Evolutionary conservation across 768 basidiomycete species (phyloP).

Genomic region (Tricholoma matsutake): DNA sequence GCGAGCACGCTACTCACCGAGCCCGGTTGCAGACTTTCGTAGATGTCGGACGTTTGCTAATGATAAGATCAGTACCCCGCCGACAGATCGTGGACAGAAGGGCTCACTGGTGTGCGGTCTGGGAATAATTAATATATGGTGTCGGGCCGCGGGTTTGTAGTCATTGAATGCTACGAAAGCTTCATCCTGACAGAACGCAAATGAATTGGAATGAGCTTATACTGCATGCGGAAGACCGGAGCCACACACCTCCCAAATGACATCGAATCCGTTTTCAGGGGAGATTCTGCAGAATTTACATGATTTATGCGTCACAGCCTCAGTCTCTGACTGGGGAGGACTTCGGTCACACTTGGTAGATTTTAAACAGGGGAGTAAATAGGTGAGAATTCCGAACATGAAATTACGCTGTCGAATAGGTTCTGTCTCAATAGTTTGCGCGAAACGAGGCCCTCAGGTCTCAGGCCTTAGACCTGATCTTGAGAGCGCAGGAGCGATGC

Average conservation of each 20-base stretch:
- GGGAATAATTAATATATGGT: conserved; percentile 52
- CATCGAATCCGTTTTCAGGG: conserved; percentile 39
- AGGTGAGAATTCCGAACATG: conserved; percentile 6
- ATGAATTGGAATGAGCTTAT: not conserved
- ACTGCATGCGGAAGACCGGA: not conserved
- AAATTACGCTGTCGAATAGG: not conserved
- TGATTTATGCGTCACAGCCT: not conserved
- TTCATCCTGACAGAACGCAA: conserved; percentile 33
- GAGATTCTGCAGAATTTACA: conserved; percentile 48
- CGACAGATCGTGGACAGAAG: not conserved
- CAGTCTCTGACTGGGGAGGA: not conserved
- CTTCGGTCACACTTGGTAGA: conserved; percentile 1
- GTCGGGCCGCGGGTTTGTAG: conserved; percentile 41
- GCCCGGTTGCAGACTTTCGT: conserved; percentile 26
- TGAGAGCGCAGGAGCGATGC: too few species aligned
- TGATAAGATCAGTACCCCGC: not conserved
- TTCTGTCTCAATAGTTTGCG: too few species aligned
- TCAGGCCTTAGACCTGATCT: too few species aligned
- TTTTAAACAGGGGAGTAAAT: conserved; percentile 10
- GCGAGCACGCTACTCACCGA: conserved; percentile 37
- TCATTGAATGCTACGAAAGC: conserved; percentile 52
- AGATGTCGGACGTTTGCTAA: conserved; percentile 52
- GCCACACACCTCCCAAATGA: conserved; percentile 46
- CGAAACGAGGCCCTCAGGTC: too few species aligned
- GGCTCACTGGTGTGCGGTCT: conserved; percentile 47